Evolutionary conservation across 768 basidiomycete genomes (phyloP).

Genomic region (Gelatoporia subvermispora): DNA sequence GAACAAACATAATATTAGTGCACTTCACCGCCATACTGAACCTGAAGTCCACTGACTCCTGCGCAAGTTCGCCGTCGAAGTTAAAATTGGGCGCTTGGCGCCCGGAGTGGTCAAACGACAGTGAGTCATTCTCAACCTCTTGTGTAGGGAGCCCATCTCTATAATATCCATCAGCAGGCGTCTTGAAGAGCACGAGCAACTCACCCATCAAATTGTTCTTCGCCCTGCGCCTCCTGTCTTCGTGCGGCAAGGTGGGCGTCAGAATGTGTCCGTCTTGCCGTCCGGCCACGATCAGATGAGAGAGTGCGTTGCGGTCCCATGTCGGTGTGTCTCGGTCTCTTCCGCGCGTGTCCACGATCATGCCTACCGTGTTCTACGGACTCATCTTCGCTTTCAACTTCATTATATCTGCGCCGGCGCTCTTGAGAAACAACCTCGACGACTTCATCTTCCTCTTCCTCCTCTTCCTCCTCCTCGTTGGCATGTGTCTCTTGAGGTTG

Average conservation of each 20-base stretch:
- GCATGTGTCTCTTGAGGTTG: not conserved
- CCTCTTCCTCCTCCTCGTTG: not conserved
- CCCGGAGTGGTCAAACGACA: too few relatives aligned
- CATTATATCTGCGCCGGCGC: not conserved
- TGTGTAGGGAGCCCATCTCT: too few relatives aligned
- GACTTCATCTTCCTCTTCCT: not conserved
- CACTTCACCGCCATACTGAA: not conserved
- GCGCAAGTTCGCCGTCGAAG: not conserved
- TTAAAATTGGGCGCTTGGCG: too few relatives aligned
- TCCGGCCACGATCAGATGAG: not conserved
- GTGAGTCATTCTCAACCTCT: too few relatives aligned
- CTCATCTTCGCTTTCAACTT: not conserved
- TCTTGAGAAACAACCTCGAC: not conserved
- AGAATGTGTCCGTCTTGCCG: not conserved
- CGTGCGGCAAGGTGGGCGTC: not conserved
- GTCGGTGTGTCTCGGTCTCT: not conserved
- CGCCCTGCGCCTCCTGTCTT: too few relatives aligned
- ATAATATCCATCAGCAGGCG: too few relatives aligned
- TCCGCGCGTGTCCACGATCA: too few relatives aligned
- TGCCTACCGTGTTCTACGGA: not conserved
- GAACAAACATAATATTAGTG: not conserved
- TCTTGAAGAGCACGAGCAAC: not conserved
- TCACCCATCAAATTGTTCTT: too few relatives aligned
- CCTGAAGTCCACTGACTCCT: not conserved
- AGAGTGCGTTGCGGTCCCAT: not conserved